Conservation (phyloP, 176 grass and related monocot genomes). For the Metroxylon sagu region DNA sequence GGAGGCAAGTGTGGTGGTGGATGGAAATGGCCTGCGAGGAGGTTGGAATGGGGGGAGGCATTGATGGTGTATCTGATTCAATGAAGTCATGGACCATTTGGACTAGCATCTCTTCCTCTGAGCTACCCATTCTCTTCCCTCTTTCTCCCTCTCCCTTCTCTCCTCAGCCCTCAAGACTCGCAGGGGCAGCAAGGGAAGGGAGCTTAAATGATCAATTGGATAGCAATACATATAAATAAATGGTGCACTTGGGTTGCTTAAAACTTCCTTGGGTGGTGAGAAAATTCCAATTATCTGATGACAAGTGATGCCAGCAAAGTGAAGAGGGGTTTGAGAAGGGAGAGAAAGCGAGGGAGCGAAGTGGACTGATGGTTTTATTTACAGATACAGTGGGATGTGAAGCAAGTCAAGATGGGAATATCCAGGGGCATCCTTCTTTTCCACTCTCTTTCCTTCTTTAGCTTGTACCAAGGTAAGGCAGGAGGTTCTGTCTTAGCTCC, state of each 20-base stretch:
- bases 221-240: background rate
- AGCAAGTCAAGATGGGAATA: no score
- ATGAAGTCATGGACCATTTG: slow-evolving; percentile 19
- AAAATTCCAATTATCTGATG: slow-evolving; percentile 2
- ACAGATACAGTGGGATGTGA: no score
- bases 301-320: background rate
- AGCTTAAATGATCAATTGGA: background rate
- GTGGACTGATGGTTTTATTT: background rate
- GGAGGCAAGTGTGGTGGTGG: background rate
- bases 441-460: no score
- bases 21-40: background rate
- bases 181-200: background rate
- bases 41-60: background rate
- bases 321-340: background rate
- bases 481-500: no score
- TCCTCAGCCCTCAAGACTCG: background rate
- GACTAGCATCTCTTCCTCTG: slow-evolving; percentile 5
- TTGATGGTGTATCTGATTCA: slow-evolving; percentile 4
- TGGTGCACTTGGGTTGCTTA: background rate
- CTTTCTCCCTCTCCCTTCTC: background rate
- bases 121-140: background rate
- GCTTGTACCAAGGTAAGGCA: no score
- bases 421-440: no score
- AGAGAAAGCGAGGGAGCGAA: background rate
- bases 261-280: background rate